Evolutionary conservation across 202 grass and related monocot species (phyloP).

Genomic region (Eragrostis tef): DNA sequence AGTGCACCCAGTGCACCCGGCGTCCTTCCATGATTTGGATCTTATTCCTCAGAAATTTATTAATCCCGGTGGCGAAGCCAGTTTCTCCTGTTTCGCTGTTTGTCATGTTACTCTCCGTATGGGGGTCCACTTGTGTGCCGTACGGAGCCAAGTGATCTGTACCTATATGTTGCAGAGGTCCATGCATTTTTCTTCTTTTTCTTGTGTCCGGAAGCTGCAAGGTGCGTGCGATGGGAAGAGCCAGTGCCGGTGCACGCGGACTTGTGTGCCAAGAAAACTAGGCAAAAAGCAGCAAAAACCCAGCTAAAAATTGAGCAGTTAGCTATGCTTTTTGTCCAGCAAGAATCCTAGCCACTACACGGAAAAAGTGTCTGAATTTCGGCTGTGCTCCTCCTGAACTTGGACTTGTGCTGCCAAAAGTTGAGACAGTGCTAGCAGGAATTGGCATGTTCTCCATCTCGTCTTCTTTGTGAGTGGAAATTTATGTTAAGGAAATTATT

Average conservation of each 20-base stretch:
- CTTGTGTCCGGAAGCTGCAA: constrained; percentile 19
- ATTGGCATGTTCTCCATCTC: constrained; percentile 19
- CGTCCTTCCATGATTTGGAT: constrained; percentile 35
- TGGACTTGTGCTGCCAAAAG: constrained; percentile 32
- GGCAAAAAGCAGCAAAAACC: background rate
- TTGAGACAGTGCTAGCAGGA: constrained; percentile 33
- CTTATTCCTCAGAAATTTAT: constrained; percentile 17
- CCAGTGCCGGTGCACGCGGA: constrained; percentile 7
- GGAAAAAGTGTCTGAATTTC: constrained; percentile 26
- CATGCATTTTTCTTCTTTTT: constrained; percentile 33
- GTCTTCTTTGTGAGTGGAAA: no score
- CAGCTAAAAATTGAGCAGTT: background rate
- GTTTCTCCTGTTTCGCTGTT: constrained; percentile 52
- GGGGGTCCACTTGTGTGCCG: constrained; percentile 46
- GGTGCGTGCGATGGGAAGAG: constrained; percentile 3
- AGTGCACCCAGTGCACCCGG: background rate
- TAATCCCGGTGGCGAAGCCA: constrained; percentile 13
- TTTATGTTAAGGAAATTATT: no score
- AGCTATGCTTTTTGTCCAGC: constrained; percentile 21
- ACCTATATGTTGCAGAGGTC: constrained; percentile 42
- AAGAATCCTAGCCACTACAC: constrained; percentile 5
- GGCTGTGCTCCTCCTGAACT: constrained; percentile 12
- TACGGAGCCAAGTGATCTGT: constrained; percentile 39
- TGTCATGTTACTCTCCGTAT: constrained; percentile 48
- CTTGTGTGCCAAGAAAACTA: background rate